Evolutionary conservation across 2,329 filamentous ascomycete species (phyloP), one percentile per base, ranked within the genome.

Genomic region (Cordyceps militaris): DNA sequence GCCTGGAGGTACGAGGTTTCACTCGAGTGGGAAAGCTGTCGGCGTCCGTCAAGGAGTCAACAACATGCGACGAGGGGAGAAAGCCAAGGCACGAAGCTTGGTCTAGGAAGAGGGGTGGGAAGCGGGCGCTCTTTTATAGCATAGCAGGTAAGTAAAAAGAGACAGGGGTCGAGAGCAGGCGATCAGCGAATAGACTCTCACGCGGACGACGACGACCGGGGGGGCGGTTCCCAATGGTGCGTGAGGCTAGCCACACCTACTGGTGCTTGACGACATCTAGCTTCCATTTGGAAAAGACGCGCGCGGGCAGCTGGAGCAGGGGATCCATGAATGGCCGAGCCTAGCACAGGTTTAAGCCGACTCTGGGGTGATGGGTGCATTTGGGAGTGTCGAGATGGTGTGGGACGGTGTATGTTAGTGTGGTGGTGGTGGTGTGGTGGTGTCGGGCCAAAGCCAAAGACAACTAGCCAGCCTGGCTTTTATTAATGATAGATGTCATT

Each of bases 211-310:
- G 2, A 21, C n/a, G 23, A 21, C 1, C 14, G 24, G 36, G 19
- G 48, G 21, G 8, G 50, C 16, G 16, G 10, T 28, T 34, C 44
- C 19, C 40, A 38, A 43, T 44, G 40, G 36, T 26, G 40, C 32
- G 23, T 16, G 16, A 34, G 21, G 40, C 14, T 36, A n/a, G 26
- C 36, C 23, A 48, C 19, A 26, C 38, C 4, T 24, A 30, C 16
- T 23, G 19, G 16, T 38, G 34, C 14, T 16, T 19, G n/a, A 21
- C 38, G n/a, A 9, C 38, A 16, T 24, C 30, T 14, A 26, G 21
- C 30, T 47, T 46, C 52, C 52, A 24, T 38, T 55, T 55, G 52
- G 42, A 55, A 28, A 46, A 36, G 52, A 55, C 28, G 42, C 42
- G 52, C 21, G 52, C 52, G 42, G 52, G 23, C 42, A 38, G 11